A percentile compares a stretch with the other conserved stretches of the same genome.
These are phyloP conservation scores for Blastomyces gilchristii DNA, from an alignment of 2,329 filamentous ascomycete species.

Conservation along the genomic window DNA sequence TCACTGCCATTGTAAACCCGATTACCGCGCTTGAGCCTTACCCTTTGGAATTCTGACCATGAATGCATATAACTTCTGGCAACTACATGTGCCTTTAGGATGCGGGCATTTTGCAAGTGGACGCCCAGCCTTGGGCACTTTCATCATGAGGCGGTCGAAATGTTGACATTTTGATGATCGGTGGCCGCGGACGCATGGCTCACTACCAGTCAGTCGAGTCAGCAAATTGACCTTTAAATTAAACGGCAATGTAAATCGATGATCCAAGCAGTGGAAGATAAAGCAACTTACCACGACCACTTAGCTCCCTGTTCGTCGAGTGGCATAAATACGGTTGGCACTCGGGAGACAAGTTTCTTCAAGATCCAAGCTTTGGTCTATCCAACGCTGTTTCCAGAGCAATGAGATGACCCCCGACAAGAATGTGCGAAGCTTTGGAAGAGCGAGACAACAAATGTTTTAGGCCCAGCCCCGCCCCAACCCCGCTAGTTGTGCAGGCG, in stretches of 20 bases:
- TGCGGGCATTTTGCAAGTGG: conserved; percentile 41
- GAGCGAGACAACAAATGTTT: neutral
- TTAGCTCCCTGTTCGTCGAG: conserved; percentile 36
- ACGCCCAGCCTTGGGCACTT: conserved; percentile 40
- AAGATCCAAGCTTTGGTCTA: neutral
- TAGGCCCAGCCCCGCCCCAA: neutral
- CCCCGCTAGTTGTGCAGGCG: neutral
- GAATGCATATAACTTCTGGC: conserved; percentile 33
- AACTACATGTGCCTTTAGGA: conserved; percentile 34
- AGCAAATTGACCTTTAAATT: neutral
- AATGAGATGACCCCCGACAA: neutral
- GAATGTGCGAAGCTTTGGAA: neutral
- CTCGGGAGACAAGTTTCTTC: neutral
- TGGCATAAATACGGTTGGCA: conserved; percentile 27
- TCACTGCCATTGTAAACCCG: neutral
- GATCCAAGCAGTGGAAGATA: neutral
- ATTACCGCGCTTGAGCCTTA: conserved; percentile 16
- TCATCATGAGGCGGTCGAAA: conserved; percentile 41
- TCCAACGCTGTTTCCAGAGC: neutral
- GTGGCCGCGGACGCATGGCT: conserved; percentile 41
- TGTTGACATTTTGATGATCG: conserved; percentile 42
- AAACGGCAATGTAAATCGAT: neutral
- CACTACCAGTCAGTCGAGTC: conserved; percentile 22
- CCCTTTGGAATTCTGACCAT: conserved; percentile 39
- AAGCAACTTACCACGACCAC: conserved; percentile 35